These are phyloP conservation scores for Nicotiana attenuata DNA, from an alignment of 257 asterid species.

Conservation along the genomic window DNA sequence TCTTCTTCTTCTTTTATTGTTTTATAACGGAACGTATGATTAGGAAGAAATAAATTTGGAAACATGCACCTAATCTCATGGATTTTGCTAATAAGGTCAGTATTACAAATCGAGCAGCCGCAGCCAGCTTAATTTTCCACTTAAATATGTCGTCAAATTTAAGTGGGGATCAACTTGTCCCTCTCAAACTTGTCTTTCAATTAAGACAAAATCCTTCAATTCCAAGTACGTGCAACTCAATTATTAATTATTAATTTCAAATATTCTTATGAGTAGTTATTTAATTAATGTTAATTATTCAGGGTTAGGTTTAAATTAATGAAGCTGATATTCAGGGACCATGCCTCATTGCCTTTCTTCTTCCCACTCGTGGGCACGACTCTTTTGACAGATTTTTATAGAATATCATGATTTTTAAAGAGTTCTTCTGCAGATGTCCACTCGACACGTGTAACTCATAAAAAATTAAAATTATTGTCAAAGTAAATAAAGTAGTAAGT, in stretches of 20 bases:
- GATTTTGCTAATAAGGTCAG: background rate
- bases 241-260: background rate
- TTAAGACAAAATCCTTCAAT: conserved; percentile 29
- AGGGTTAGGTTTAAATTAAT: conserved; percentile 2
- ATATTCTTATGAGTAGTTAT: conserved; percentile 15
- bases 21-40: no score
- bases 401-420: background rate
- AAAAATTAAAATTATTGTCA: background rate
- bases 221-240: conserved; percentile 12
- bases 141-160: background rate
- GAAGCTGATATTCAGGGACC: conserved; percentile 55
- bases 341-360: conserved; percentile 20
- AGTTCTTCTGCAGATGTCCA: conserved; percentile 13
- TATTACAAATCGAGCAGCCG: background rate
- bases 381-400: conserved; percentile 30
- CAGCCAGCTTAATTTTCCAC: conserved; percentile 2
- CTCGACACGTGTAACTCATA: conserved; percentile 3
- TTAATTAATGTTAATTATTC: background rate
- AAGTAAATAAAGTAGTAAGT: background rate
- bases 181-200: conserved; percentile 41
- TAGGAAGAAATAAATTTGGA: background rate
- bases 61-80: background rate
- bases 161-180: conserved; percentile 60
- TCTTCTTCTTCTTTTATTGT: no score
- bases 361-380: conserved; percentile 70